Conservation (phyloP, 495 filamentous ascomycete genomes). For the Penicillium atrosanguineum region DNA sequence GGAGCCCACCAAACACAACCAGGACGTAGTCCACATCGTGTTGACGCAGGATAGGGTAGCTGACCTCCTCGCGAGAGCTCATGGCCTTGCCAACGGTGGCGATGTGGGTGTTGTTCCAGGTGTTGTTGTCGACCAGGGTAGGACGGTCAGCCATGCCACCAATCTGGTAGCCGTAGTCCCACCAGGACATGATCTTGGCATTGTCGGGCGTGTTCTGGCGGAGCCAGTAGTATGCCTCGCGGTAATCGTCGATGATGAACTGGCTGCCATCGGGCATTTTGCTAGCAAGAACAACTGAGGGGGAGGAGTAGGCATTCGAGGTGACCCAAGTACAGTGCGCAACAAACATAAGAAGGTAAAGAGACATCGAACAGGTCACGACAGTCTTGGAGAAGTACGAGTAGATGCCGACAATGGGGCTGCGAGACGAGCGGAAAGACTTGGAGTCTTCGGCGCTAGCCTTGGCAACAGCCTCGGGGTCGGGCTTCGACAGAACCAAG, state of each 20-base stretch:
- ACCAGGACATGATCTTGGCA: slow-evolving; percentile 99
- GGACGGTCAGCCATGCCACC: slow-evolving; percentile 99
- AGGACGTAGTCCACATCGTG: slow-evolving; percentile 99
- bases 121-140: slow-evolving; percentile 98
- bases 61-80: slow-evolving; percentile 95
- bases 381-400: slow-evolving; percentile 73
- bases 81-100: slow-evolving; percentile 99
- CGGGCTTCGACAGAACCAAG: slow-evolving; percentile 56
- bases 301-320: slow-evolving; percentile 96
- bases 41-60: slow-evolving; percentile 96
- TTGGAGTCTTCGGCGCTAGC: slow-evolving; percentile 47
- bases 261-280: slow-evolving; percentile 91
- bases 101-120: slow-evolving; percentile 99
- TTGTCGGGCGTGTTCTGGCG: slow-evolving; percentile 92
- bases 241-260: slow-evolving; percentile 98
- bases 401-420: slow-evolving; percentile 80
- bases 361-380: slow-evolving; percentile 64
- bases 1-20: slow-evolving; percentile 91
- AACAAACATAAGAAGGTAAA: slow-evolving; percentile 90
- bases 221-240: slow-evolving; percentile 99
- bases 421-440: slow-evolving; percentile 65
- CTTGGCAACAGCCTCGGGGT: slow-evolving; percentile 45
- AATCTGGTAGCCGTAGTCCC: slow-evolving; percentile 99
- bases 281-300: slow-evolving; percentile 94
- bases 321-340: slow-evolving; percentile 99